phyloP scores from a whole-genome alignment of 2,329 filamentous ascomycete species.

The Fusarium algeriense region DNA sequence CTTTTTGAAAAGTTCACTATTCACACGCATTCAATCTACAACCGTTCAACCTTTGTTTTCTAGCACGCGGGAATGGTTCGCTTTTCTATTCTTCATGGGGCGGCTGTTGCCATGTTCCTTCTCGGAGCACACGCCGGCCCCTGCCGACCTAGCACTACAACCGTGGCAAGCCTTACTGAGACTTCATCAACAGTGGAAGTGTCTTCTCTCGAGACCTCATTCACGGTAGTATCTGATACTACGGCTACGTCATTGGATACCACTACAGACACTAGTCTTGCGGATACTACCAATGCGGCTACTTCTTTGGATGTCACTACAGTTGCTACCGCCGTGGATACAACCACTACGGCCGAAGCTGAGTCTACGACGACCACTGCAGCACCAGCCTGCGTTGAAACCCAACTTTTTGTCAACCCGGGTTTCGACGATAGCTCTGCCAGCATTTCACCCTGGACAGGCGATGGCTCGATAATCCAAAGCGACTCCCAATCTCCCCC shows the following conservation, averaged over 20 bases:
- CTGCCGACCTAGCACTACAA: not conserved
- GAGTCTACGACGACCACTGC: not conserved
- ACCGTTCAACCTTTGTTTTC: too few species aligned
- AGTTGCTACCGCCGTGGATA: not conserved
- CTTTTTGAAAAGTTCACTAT: too few species aligned
- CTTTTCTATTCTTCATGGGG: not conserved
- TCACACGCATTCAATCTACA: too few species aligned
- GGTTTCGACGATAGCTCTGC: not conserved
- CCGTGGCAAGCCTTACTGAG: not conserved
- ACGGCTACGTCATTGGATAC: not conserved
- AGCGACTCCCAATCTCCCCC: not conserved
- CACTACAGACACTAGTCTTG: not conserved
- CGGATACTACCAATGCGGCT: not conserved
- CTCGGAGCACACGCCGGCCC: not conserved
- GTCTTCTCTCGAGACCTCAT: not conserved
- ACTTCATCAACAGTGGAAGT: too few species aligned
- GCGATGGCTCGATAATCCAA: not conserved
- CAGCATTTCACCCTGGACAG: not conserved
- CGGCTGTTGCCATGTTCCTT: not conserved
- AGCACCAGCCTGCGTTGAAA: not conserved
- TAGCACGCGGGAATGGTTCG: too few species aligned
- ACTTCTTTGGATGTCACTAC: not conserved
- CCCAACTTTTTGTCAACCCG: not conserved
- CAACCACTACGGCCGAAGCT: not conserved
- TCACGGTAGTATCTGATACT: not conserved